Evolutionary conservation across 2,329 filamentous ascomycete species (phyloP), one percentile per base, ranked within the genome.

Genomic region (Colletotrichum liaoningense): DNA sequence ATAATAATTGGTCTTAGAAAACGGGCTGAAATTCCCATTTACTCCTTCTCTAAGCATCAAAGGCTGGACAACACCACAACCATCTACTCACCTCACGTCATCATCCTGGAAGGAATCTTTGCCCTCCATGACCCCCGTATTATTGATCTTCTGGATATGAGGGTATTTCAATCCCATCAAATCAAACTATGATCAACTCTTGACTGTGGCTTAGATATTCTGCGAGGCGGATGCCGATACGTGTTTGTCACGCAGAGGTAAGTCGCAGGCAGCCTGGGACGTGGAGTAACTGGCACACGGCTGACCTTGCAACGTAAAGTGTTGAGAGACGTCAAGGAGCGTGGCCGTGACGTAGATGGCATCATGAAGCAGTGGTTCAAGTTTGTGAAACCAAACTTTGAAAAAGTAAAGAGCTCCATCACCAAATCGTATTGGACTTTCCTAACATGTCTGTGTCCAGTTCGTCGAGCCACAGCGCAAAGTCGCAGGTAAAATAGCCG

Each of bases 361-460:
- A 96, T 95, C 79, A 95, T 99, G 82, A 98, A 98, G 83, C 97
- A 99, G 82, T 99, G 97, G 97, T 98, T 98, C 81, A 86, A 86
- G 12, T 99, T 94, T 80, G 97, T 99, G 56, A 99, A 99, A 83
- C 97, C 97, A 3, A 98, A 98, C 79, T 98, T 97, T 79, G 93
- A 96, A 82, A 94, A 93, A 83, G 89, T 88, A 79, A 24, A 68
- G 78, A 24, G 26, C 46, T 60, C 35, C n/a, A 16, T 11, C 35
- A 16, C 14, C 9, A n/a, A 22, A 8, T 38, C 26, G 19, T 33
- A 3, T 6, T 12, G 19, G 11, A 8, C 14, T 56, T 28, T 22
- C n/a, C 56, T 64, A 63, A 67, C 35, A 8, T 14, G 19, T 24
- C 24, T 14, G 22, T 26, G 22, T 4, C 14, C n/a, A 67, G 88